Conservation (phyloP, 2,329 filamentous ascomycete genomes). For the Fusarium kyushuense region DNA sequence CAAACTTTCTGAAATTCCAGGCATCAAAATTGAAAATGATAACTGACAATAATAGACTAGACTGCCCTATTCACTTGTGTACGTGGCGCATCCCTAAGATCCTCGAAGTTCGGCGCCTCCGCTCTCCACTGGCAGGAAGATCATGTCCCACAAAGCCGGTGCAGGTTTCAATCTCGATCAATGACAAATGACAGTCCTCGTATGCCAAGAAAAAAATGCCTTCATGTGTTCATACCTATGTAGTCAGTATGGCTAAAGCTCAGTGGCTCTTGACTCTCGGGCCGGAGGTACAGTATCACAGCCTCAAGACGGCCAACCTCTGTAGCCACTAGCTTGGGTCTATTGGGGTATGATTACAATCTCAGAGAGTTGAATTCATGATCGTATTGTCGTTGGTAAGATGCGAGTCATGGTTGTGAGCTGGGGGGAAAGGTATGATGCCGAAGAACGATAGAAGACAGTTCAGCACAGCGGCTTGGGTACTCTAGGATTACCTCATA, state of each 20-base stretch:
- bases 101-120: slow-evolving; percentile 38
- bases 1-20: neutral
- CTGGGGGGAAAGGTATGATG: neutral
- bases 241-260: neutral
- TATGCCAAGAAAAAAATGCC: neutral
- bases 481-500: neutral
- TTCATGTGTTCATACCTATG: neutral
- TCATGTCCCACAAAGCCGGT: slow-evolving; percentile 2
- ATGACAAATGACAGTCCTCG: slow-evolving; percentile 27
- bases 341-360: neutral
- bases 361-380: neutral
- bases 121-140: slow-evolving; percentile 2
- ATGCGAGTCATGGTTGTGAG: neutral
- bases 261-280: slow-evolving; percentile 4
- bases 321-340: slow-evolving; percentile 2
- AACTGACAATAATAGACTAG: neutral
- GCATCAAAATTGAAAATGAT: neutral
- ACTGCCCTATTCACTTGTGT: neutral
- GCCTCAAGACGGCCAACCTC: neutral
- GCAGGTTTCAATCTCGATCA: neutral
- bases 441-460: neutral
- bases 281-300: slow-evolving; percentile 6
- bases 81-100: neutral
- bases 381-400: neutral
- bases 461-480: neutral